Evolutionary conservation across 202 grass and related monocot genomes (phyloP), one percentile per base, ranked within the genome.

Genomic region (Bolboschoenoplectus hybrid): DNA sequence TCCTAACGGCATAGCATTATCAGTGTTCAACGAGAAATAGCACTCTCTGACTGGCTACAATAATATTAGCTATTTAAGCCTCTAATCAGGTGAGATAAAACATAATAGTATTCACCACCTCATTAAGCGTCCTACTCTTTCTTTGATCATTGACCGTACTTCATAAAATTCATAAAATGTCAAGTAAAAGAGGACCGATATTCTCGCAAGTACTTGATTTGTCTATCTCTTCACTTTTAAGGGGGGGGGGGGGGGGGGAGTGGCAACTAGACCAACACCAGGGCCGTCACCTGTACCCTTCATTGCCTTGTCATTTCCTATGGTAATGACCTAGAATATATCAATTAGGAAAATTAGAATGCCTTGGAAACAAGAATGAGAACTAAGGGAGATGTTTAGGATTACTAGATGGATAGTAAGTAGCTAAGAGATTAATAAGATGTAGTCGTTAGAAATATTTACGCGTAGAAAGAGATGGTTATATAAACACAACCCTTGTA

Each of bases 291-390:
- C 40, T 45, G 4, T 6, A 61, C 2, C 16, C 2, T 9, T 39
- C 39, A 71, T 72, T 72, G 68, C 68, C 41, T 72, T 47, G 68
- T n/a, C 41, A 72, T 46, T 7, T 47, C 41, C 17, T 72, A 72
- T 61, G n/a, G 14, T 61, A 61, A 61, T 20, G 3, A 61, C 57
- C 16, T 61, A 19, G 17, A 44, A 44, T 44, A 44, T n/a, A 61
- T 9, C 0, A 58, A 6, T 20, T 61, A 14, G 17, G 14, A 61
- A 19, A 61, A 2, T 61, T 61, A 19, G 14, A 19, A 61, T 61
- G 19, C 57, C 16, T 44, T 44, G 17, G 57, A 61, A 5, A 61
- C 14, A 7, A 61, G 6, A 58, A 20, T 61, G 16, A 1, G 57
- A 58, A 61, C n/a, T 20, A 61, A n/a, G 16, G 55, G 55, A 58